These are phyloP conservation scores for Solanum rostratum DNA, from an alignment of 257 asterid genomes.

Conservation along the genomic window DNA sequence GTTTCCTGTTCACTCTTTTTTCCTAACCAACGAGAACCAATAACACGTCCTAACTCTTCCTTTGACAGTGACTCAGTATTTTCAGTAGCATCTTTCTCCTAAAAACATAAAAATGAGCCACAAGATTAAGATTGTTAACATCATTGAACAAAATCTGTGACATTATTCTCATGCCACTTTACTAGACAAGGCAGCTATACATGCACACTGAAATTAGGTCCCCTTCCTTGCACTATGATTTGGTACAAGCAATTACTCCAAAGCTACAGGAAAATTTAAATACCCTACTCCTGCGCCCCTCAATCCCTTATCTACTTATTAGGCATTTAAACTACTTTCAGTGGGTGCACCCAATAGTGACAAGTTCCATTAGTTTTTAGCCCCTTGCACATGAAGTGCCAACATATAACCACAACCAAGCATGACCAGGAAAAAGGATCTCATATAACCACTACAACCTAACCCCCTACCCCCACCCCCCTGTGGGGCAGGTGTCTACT, in stretches of 20 bases:
- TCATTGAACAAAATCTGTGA: not conserved
- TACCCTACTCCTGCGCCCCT: not conserved
- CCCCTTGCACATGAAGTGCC: not conserved
- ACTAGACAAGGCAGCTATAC: not conserved
- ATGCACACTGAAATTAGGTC: not conserved
- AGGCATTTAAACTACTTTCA: not conserved
- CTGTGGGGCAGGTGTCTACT: not conserved
- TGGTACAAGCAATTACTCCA: not conserved
- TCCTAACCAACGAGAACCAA: conserved; percentile 96
- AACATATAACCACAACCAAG: not conserved
- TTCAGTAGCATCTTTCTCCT: conserved; percentile 47
- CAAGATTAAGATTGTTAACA: not conserved
- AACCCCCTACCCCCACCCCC: not conserved
- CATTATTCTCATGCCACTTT: not conserved
- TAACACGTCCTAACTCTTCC: conserved; percentile 89
- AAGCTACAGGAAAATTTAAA: not conserved
- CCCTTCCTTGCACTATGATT: not conserved
- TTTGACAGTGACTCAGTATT: conserved; percentile 57
- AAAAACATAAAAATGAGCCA: not conserved
- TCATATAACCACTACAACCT: not conserved
- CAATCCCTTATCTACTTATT: not conserved
- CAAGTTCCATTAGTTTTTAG: not conserved
- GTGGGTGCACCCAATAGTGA: not conserved
- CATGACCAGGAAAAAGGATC: not conserved
- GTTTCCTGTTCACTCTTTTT: conserved; percentile 43